Evolutionary conservation across 139 green algal species (phyloP), one percentile per base, ranked within the genome.

Genomic region (Picochlorum sp.): DNA sequence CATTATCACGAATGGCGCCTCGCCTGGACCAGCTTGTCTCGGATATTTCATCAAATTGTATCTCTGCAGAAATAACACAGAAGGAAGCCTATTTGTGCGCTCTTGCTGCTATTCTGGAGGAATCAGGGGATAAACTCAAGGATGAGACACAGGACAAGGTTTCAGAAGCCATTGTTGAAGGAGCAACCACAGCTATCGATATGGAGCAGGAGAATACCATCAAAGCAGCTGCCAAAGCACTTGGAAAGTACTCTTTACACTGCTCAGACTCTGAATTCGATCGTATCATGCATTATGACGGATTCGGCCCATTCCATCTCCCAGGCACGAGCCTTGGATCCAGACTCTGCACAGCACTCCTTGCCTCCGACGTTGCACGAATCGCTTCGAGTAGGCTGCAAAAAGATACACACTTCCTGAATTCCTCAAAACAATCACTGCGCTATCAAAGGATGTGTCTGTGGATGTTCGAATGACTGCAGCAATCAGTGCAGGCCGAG

Each of bases 11-110:
- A 16, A 74, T 97, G 71, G 81, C 49, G 54, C 68, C 75, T n/a
- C 80, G 89, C 11, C 68, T 89, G 38, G 90, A 97, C 65, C 70
- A 79, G 68, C 83, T 97, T 52, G 49, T 64, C 34, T 55, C 30
- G 34, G 76, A 83, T 45, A 58, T 83, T 18, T 63, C 73, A 3
- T 34, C 61, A 13, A 45, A 26, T 21, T 44, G 45, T 1, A 64
- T 64, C 1, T 21, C 10, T 6, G 45, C 69, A 20, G 57, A 44
- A 4, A 69, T 80, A 28, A 41, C 38, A 34, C 2, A 68, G 11
- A 73, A 80, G 67, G 71, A 74, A 66, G 77, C 78, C 0, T 91
- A 93, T 76, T 78, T 94, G 4, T 61, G 59, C 7, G 88, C 89
- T 24, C 68, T 96, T 47, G 57, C 72, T 1, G 86, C 82, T 15